Percentiles rank a stretch among this genome's conserved stretches.
phyloP scores from a whole-genome alignment of 257 asterid species.

The Rauvolfia tetraphylla region DNA sequence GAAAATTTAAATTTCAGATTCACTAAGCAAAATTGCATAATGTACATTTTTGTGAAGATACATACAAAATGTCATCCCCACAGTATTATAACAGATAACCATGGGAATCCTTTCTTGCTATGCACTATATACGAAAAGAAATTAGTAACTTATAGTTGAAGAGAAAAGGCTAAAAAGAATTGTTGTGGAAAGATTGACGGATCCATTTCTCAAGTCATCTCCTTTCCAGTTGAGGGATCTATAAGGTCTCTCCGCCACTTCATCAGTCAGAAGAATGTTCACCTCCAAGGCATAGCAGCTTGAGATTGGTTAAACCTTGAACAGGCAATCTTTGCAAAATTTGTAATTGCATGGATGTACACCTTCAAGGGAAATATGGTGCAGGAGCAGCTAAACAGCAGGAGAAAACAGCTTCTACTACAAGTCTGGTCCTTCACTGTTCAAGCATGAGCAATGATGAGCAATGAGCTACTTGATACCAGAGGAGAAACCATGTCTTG shows the following conservation, averaged over 20 bases:
- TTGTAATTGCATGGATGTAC: slow-evolving; percentile 23
- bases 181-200: slow-evolving; percentile 29
- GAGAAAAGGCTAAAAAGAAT: slow-evolving; percentile 21
- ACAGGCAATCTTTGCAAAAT: slow-evolving; percentile 30
- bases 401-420: slow-evolving; percentile 20
- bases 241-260: slow-evolving; percentile 30
- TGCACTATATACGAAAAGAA: slow-evolving; percentile 59
- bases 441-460: slow-evolving; percentile 9
- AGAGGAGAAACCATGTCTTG: slow-evolving; percentile 64
- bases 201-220: slow-evolving; percentile 29
- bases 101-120: slow-evolving; percentile 43
- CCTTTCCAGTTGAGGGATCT: slow-evolving; percentile 27
- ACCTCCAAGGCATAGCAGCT: slow-evolving; percentile 24
- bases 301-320: slow-evolving; percentile 27
- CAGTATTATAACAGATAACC: slow-evolving; percentile 37
- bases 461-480: slow-evolving; percentile 54
- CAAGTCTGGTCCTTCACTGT: slow-evolving; percentile 22
- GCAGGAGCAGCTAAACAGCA: slow-evolving; percentile 28
- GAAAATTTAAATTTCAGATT: slow-evolving; percentile 11
- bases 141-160: slow-evolving; percentile 27
- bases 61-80: slow-evolving; percentile 49
- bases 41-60: slow-evolving; percentile 58
- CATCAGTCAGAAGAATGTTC: slow-evolving; percentile 18
- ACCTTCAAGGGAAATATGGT: slow-evolving; percentile 19
- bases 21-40: slow-evolving; percentile 43